Evolutionary conservation across 306 rosid species (phyloP).

Genomic region (Vigna trinervia): DNA sequence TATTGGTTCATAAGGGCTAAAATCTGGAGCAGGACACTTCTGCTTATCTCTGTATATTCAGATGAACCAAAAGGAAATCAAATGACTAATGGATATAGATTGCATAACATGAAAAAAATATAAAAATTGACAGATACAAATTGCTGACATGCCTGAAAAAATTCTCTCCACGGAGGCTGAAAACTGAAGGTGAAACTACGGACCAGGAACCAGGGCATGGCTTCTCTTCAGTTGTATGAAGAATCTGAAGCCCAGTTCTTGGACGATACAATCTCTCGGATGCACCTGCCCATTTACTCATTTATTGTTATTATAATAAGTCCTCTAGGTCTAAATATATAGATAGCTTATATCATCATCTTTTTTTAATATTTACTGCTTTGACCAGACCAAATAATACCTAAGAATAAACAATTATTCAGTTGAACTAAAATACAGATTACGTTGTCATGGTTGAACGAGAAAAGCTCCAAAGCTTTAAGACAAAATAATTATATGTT

Average conservation of each 20-base stretch:
- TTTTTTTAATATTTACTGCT: conserved; percentile 4
- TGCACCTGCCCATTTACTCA: conserved; percentile 23
- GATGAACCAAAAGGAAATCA: background rate
- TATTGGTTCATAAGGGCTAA: conserved; percentile 66
- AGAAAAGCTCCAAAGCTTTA: background rate
- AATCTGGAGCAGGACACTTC: conserved; percentile 66
- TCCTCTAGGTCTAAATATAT: background rate
- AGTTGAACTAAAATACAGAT: background rate
- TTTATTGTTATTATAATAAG: background rate
- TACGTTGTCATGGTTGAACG: background rate
- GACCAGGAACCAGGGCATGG: conserved; percentile 57
- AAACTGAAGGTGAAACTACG: conserved; percentile 64
- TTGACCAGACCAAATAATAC: background rate
- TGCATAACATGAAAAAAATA: background rate
- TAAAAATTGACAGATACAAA: background rate
- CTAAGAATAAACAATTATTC: background rate
- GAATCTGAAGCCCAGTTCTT: conserved; percentile 12
- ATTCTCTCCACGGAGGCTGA: conserved; percentile 71
- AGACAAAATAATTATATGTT: background rate
- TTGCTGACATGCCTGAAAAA: conserved; percentile 62
- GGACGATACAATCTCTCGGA: conserved; percentile 14
- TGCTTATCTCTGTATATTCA: conserved; percentile 59
- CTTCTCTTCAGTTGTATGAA: background rate
- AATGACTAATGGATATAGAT: conserved; percentile 3
- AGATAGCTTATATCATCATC: background rate